Base-by-base conservation (phyloP, 2,329 filamentous ascomycete species). In the Botrytis squamosa region DNA sequence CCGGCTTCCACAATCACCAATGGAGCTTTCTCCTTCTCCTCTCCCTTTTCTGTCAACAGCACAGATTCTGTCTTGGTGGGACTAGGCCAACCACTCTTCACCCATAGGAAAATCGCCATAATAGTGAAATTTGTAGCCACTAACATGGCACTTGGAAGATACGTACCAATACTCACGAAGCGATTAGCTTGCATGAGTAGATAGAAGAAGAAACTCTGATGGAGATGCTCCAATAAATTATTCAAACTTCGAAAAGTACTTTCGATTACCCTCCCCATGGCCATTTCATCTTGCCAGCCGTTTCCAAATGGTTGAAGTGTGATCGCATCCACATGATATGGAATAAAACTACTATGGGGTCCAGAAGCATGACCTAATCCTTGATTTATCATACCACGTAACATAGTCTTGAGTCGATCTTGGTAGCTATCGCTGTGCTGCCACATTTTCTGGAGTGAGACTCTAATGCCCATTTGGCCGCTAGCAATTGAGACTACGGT, bases 161-260 rank as follows among this genome's bases (percentile, higher is more conserved):
- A 99, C 1, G 95, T 99, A 25, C 96, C 96, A 76, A 99, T 99
- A 83, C 95, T 98, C 78, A 98, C 96, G 81, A 99, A 99, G 18
- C 95, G 91, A 79, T 96, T 93, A 44, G 91, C 89, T 77, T 97
- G 92, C 89, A 98, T 94, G 63, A 99, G 87, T 70, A 99, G 86
- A 82, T 99, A 99, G 84, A 99, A 98, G 88, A 99, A 99, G 86
- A 99, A 99, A 82, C 95, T 98, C 84, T 99, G 96, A 82, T 99
- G 96, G 75, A 99, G 87, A 81, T 99, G 95, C 84, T 99, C 96
- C 46, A 99, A 88, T 74, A 99, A 85, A 81, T 99, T 99, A 84
- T 99, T 99, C 83, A 99, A 85, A 82, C 94, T 97, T 79, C 96
- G 88, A 82, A 97, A 97, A 4, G 96, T 88, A 79, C 94, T 94